Conservation (phyloP, 2,329 filamentous ascomycete genomes). For the Aspergillus piperis region DNA sequence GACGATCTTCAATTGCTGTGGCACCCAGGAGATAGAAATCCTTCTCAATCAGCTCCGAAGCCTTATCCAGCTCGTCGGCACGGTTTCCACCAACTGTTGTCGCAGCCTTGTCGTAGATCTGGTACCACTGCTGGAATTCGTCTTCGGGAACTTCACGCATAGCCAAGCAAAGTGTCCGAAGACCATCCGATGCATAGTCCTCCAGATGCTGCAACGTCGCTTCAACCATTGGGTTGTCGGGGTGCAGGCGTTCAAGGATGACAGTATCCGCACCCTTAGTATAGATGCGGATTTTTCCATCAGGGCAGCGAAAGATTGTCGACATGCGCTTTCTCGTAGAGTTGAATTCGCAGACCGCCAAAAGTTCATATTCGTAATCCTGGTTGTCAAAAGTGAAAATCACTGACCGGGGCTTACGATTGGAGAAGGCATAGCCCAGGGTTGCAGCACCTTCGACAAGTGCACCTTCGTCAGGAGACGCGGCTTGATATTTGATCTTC, state of each 20-base stretch:
- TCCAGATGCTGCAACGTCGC: constrained; percentile 92
- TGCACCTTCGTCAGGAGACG: constrained; percentile 96
- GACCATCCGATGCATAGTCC: constrained; percentile 94
- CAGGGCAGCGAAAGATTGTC: constrained; percentile 91
- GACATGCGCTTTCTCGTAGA: constrained; percentile 98
- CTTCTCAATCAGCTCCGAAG: constrained; percentile 90
- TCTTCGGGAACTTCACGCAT: constrained; percentile 90
- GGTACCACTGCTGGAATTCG: constrained; percentile 84
- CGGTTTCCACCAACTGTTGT: constrained; percentile 92
- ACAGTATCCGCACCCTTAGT: constrained; percentile 98
- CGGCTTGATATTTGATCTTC: constrained; percentile 94
- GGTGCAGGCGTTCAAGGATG: constrained; percentile 84
- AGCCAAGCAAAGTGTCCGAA: constrained; percentile 90
- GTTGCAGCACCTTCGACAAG: constrained; percentile 85
- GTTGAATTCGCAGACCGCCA: constrained; percentile 99
- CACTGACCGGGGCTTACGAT: constrained; percentile 85
- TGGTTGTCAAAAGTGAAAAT: constrained; percentile 75
- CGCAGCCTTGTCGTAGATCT: constrained; percentile 81
- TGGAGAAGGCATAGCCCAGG: constrained; percentile 86
- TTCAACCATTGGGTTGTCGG: constrained; percentile 84
- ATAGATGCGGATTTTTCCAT: constrained; percentile 91
- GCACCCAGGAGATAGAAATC: constrained; percentile 90
- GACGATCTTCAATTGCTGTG: constrained; percentile 93
- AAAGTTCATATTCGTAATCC: constrained; percentile 79
- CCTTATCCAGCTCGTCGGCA: constrained; percentile 94